Base-by-base conservation (phyloP, 257 asterid genomes). In the Apocynum venetum region DNA sequence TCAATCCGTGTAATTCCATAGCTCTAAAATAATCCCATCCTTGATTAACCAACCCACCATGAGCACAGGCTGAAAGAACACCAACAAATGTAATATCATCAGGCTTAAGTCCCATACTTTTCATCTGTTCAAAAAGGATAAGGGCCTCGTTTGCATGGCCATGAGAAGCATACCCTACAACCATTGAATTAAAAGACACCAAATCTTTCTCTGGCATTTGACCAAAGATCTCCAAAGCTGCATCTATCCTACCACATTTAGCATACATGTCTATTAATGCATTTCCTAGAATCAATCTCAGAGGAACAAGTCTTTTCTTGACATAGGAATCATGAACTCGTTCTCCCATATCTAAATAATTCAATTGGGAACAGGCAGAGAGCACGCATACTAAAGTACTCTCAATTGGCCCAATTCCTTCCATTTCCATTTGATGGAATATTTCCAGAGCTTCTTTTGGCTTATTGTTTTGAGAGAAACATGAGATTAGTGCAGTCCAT, bases 401-500 rank as follows among this genome's bases (percentile, higher is more conserved):
- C 77, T 93, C 97, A 79, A 79, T 80, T 17, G 94, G 97, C 60
- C 72, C 56, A 74, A 89, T 81, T 68, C 91, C 88, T 77, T 76
- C 72, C 15, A 68, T 72, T 85, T 84, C 92, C 97, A 93, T 93
- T 72, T 81, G 81, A 82, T 40, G 83, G 77, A 88, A 91, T 80
- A 89, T 83, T 40, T 83, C 78, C 74, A 93, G 80, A 73, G 97
- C 97, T 67, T 93, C 91, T 76, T 74, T 80, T 15, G 96, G 94
- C 76, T 78, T 85, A 79, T 81, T 82, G 79, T 93, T 91, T 57
- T 93, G 97, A 0, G 97, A 88, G 83, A 87, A 93, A 69, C 94
- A 91, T 14, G 92, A 88, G 53, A 93, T 87, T 89, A 93, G 83
- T 8, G 97, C 91, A 80, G 82, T 91, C 98, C 98, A 93, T 77